Conservation (phyloP, 352 stramenopile species). For the Globisporangium spinosum region DNA sequence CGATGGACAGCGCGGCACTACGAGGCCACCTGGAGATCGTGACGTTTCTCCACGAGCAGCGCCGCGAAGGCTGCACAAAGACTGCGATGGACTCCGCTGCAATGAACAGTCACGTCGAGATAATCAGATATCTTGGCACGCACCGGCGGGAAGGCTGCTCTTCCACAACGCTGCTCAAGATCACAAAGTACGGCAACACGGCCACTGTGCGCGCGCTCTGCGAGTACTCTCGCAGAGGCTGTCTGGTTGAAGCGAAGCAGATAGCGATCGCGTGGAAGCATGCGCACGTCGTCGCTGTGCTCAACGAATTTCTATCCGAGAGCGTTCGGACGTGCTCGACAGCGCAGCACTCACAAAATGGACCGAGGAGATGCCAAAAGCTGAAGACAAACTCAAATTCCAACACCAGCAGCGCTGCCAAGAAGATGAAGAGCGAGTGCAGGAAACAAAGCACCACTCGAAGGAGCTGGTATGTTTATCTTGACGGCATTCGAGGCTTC, state of each 20-base stretch:
- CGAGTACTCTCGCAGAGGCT: conserved; percentile 1
- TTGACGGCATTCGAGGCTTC: not conserved
- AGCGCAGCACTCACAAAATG: not conserved
- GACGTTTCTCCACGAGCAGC: conserved; percentile 1
- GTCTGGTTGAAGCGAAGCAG: conserved; percentile 10
- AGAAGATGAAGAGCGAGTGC: not conserved
- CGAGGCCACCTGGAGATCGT: conserved; percentile 3
- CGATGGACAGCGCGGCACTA: conserved; percentile 2
- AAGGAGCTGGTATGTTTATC: not conserved
- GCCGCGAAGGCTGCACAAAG: conserved; percentile 7
- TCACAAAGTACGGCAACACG: conserved; percentile 7
- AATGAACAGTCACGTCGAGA: conserved; percentile 9
- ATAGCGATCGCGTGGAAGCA: conserved; percentile 8
- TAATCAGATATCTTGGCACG: conserved; percentile 6
- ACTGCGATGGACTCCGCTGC: conserved; percentile 8
- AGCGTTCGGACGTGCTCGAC: conserved; percentile 1
- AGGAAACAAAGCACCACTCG: not conserved
- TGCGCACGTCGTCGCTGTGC: conserved; percentile 4
- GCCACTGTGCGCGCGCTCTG: conserved; percentile 10
- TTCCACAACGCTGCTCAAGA: not conserved
- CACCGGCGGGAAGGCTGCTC: conserved; percentile 6
- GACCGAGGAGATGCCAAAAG: conserved; percentile 7
- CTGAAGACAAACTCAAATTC: not conserved
- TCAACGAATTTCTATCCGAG: conserved; percentile 8
- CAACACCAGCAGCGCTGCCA: not conserved